Evolutionary conservation across 352 stramenopile species (phyloP).

Genomic region (Phytophthora nicotianae): DNA sequence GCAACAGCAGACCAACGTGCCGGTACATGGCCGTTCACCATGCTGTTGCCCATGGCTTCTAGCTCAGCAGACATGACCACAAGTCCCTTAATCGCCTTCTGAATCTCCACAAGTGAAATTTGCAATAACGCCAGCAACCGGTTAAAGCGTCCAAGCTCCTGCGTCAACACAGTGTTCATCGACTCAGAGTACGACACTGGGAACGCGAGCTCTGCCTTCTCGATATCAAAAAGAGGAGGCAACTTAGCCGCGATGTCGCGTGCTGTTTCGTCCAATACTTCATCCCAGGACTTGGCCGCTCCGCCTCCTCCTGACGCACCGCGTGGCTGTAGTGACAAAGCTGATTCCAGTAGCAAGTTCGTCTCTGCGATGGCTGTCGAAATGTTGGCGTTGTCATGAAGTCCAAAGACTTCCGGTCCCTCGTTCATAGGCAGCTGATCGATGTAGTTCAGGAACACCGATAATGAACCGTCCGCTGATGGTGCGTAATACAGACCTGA

Average conservation of each 20-base stretch:
- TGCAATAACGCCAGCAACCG: constrained; percentile 80
- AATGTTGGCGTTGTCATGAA: constrained; percentile 90
- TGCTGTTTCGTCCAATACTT: constrained; percentile 85
- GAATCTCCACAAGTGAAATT: constrained; percentile 85
- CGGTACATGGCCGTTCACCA: constrained; percentile 93
- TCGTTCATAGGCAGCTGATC: constrained; percentile 86
- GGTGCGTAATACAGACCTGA: constrained; percentile 87
- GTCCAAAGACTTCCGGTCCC: constrained; percentile 83
- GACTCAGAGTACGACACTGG: constrained; percentile 84
- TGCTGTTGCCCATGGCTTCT: constrained; percentile 93
- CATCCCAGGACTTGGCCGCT: constrained; percentile 89
- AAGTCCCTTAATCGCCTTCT: constrained; percentile 92
- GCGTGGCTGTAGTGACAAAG: constrained; percentile 90
- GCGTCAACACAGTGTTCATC: constrained; percentile 91
- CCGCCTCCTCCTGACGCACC: constrained; percentile 51
- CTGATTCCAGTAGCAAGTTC: constrained; percentile 86
- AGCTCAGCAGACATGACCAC: constrained; percentile 93
- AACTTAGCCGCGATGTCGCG: constrained; percentile 85
- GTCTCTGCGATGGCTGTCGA: constrained; percentile 90
- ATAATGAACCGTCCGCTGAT: constrained; percentile 41
- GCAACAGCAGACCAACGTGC: constrained; percentile 80
- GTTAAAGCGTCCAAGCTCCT: constrained; percentile 94
- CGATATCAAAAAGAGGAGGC: constrained; percentile 88
- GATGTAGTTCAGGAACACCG: constrained; percentile 78
- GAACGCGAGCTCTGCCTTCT: constrained; percentile 88